These are phyloP conservation scores for Penicilliopsis zonata DNA, from an alignment of 495 filamentous ascomycete genomes.

Conservation along the genomic window DNA sequence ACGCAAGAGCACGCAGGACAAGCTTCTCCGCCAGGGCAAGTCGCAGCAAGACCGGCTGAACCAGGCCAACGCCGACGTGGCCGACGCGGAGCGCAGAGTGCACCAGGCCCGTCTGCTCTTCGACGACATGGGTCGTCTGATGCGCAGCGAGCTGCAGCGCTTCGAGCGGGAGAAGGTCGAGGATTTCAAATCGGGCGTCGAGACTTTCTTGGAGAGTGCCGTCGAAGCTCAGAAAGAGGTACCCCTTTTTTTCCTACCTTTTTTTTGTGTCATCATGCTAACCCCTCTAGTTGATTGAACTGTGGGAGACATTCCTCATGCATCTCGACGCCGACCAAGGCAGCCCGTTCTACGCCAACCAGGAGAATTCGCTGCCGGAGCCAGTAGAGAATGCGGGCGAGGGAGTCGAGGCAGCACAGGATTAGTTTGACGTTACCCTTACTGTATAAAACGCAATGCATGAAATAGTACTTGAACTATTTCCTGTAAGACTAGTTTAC, in stretches of 20 bases:
- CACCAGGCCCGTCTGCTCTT: conserved; percentile 83
- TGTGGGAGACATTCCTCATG: conserved; percentile 97
- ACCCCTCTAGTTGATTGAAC: conserved; percentile 70
- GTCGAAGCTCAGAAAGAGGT: conserved; percentile 99
- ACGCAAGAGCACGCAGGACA: conserved; percentile 75
- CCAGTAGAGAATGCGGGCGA: too few relatives aligned
- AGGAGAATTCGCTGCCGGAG: too few relatives aligned
- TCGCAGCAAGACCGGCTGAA: conserved; percentile 90
- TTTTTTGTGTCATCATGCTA: conserved; percentile 5
- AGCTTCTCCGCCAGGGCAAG: conserved; percentile 82
- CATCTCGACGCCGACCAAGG: conserved; percentile 89
- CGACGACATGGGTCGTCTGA: conserved; percentile 93
- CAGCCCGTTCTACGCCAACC: conserved; percentile 60
- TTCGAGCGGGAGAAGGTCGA: conserved; percentile 98
- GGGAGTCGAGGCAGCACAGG: too few relatives aligned
- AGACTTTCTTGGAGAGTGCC: conserved; percentile 91
- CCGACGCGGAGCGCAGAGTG: conserved; percentile 85
- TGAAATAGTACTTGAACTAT: too few relatives aligned
- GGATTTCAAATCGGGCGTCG: conserved; percentile 95
- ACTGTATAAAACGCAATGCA: too few relatives aligned
- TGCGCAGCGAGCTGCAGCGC: conserved; percentile 80
- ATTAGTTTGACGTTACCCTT: too few relatives aligned
- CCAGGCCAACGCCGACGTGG: conserved; percentile 83
- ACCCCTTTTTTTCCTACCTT: conserved; percentile 11
- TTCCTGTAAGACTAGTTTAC: too few relatives aligned